phyloP scores from a whole-genome alignment of 2,329 filamentous ascomycete genomes.

The Phaeoacremonium minimum region DNA sequence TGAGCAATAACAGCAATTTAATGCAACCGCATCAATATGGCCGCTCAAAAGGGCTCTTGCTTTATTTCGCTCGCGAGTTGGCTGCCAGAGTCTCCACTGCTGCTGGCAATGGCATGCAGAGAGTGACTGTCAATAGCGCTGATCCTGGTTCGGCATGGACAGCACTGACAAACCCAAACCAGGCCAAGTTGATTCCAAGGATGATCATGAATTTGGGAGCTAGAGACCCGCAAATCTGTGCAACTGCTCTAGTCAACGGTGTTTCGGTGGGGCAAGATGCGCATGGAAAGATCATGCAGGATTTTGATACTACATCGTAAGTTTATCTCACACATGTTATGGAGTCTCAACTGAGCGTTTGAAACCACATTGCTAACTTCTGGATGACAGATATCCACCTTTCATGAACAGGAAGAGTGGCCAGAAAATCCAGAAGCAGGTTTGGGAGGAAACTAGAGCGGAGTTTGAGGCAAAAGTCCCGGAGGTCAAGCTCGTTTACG shows the following conservation, averaged over 20 bases:
- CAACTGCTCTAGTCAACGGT: constrained; percentile 31
- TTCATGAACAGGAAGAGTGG: constrained; percentile 27
- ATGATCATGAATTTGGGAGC: constrained; percentile 32
- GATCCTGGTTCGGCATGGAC: constrained; percentile 33
- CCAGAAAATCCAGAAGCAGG: constrained; percentile 14
- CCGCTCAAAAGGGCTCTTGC: constrained; percentile 28
- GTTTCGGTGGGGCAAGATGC: constrained; percentile 22
- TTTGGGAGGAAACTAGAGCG: constrained; percentile 18
- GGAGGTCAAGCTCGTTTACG: constrained; percentile 17
- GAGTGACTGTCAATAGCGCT: constrained; percentile 30
- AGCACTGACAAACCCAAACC: constrained; percentile 28
- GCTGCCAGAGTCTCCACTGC: constrained; percentile 19
- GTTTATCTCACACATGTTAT: constrained; percentile 7
- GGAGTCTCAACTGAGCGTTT: not conserved
- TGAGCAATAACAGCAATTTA: constrained; percentile 30
- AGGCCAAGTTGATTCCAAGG: constrained; percentile 27
- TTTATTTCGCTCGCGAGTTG: constrained; percentile 31
- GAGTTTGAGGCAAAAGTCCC: constrained; percentile 21
- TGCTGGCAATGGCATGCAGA: constrained; percentile 14
- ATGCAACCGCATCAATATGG: constrained; percentile 32
- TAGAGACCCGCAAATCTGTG: constrained; percentile 26
- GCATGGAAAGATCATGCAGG: constrained; percentile 31
- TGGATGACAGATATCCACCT: constrained; percentile 22
- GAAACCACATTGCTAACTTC: constrained; percentile 1
- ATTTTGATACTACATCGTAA: constrained; percentile 27